Conservation (phyloP, 2,329 filamentous ascomycete genomes). For the Colletotrichum cereale region DNA sequence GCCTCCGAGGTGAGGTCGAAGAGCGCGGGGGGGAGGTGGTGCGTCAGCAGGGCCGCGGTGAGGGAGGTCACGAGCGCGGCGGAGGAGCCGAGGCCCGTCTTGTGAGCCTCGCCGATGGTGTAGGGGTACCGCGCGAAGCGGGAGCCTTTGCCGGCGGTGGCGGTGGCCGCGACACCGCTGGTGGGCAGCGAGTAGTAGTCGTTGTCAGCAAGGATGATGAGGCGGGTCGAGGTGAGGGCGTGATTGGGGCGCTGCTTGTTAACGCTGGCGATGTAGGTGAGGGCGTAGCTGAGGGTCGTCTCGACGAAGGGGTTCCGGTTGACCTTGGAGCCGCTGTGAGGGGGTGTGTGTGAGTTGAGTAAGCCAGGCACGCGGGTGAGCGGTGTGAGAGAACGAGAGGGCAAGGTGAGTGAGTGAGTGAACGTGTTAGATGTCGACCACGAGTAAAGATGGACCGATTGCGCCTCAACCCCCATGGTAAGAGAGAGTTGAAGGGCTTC, state of each 20-base stretch:
- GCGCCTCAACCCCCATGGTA: background rate
- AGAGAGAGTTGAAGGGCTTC: background rate
- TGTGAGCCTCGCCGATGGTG: conserved; percentile 83
- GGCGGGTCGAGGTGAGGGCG: conserved; percentile 75
- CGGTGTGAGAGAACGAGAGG: background rate
- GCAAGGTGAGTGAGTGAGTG: conserved; percentile 1
- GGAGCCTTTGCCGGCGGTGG: conserved; percentile 47
- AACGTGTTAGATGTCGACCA: background rate
- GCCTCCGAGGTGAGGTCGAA: conserved; percentile 69
- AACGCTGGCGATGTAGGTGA: conserved; percentile 79
- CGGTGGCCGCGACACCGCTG: conserved; percentile 49
- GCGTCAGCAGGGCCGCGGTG: conserved; percentile 79
- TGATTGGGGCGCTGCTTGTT: conserved; percentile 52
- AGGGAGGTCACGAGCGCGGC: conserved; percentile 93
- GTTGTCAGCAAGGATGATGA: conserved; percentile 93
- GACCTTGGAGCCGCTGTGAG: conserved; percentile 34
- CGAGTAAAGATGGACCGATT: background rate
- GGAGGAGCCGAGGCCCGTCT: conserved; percentile 95
- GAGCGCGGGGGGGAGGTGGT: conserved; percentile 72
- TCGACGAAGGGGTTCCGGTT: conserved; percentile 87
- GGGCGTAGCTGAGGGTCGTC: conserved; percentile 86
- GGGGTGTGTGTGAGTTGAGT: conserved; percentile 19
- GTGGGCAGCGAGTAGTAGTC: conserved; percentile 88
- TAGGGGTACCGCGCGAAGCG: conserved; percentile 85
- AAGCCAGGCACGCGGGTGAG: background rate